Evolutionary conservation across 2,329 filamentous ascomycete genomes (phyloP).

Genomic region (Beauveria asiatica): DNA sequence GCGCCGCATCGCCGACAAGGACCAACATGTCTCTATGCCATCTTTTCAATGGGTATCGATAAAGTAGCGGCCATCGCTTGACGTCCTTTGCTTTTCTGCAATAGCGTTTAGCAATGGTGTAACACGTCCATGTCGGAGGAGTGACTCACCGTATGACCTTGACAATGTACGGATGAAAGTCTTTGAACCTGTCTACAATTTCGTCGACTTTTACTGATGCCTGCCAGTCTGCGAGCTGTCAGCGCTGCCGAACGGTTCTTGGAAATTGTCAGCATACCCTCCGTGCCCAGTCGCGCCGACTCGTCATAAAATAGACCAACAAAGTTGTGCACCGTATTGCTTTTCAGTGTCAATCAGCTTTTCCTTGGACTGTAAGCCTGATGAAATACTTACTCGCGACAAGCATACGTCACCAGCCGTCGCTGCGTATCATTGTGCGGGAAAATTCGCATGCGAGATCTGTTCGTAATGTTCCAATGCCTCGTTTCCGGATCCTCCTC

Average conservation of each 20-base stretch:
- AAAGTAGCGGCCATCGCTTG: slow-evolving; percentile 28
- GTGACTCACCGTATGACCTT: slow-evolving; percentile 16
- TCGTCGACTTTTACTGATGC: slow-evolving; percentile 21
- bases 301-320: slow-evolving; percentile 24
- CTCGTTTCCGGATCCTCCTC: slow-evolving; percentile 23
- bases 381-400: slow-evolving; percentile 19
- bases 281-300: slow-evolving; percentile 12
- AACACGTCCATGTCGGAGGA: not conserved
- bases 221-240: slow-evolving; percentile 22
- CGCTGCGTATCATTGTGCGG: slow-evolving; percentile 16
- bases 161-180: slow-evolving; percentile 20
- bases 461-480: slow-evolving; percentile 21
- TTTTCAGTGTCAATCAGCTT: slow-evolving; percentile 10
- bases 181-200: slow-evolving; percentile 20
- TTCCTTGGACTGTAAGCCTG: not conserved
- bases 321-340: slow-evolving; percentile 27
- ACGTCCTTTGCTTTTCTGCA: slow-evolving; percentile 25
- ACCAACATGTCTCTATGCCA: slow-evolving; percentile 25
- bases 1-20: slow-evolving; percentile 29
- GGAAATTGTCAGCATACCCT: slow-evolving; percentile 12
- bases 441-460: slow-evolving; percentile 20
- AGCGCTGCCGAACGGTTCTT: not conserved
- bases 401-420: slow-evolving; percentile 26
- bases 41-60: slow-evolving; percentile 22
- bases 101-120: not conserved